Evolutionary conservation across 1,139 yeast genomes (phyloP).

Genomic region (Nakaseomyces uthaithaninus): DNA sequence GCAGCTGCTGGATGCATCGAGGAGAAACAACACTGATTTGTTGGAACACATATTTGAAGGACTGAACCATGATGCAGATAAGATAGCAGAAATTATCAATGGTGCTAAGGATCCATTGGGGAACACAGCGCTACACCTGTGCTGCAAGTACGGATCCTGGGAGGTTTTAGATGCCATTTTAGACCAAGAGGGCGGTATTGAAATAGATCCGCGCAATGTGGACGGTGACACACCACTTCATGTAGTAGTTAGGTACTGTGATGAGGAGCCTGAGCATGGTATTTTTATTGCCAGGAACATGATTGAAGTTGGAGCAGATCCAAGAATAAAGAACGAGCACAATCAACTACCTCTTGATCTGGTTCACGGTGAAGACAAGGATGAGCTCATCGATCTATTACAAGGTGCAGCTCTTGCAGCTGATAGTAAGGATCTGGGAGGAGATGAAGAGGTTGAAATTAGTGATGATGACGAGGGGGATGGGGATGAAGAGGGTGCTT

Average conservation of each 20-base stretch:
- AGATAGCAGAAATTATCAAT: conserved; percentile 58
- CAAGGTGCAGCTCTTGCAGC: conserved; percentile 78
- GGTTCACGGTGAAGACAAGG: conserved; percentile 43
- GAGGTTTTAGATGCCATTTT: conserved; percentile 76
- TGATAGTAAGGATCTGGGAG: conserved; percentile 27
- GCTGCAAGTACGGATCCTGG: conserved; percentile 74
- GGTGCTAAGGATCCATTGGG: conserved; percentile 67
- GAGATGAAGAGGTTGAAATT: conserved; percentile 25
- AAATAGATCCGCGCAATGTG: conserved; percentile 68
- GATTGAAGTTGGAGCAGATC: conserved; percentile 89
- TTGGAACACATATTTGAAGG: conserved; percentile 47
- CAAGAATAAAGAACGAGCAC: conserved; percentile 47
- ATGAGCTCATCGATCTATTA: conserved; percentile 50
- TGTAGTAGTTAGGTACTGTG: conserved; percentile 67
- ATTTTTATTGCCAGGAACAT: conserved; percentile 69
- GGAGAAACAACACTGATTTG: conserved; percentile 80
- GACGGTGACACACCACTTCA: conserved; percentile 89
- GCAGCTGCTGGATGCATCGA: conserved; percentile 77
- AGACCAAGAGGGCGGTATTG: conserved; percentile 78
- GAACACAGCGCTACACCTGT: conserved; percentile 76
- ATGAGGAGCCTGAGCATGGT: conserved; percentile 81
- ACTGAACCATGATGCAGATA: conserved; percentile 39
- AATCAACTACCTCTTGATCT: conserved; percentile 72
- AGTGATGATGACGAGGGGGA: conserved; percentile 27
- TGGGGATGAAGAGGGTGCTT: conserved; percentile 23